Percentiles rank a stretch among this genome's conserved stretches.
These are phyloP conservation scores for Ambrosiella cleistominuta DNA, from an alignment of 2,329 filamentous ascomycete species.

Conservation along the genomic window DNA sequence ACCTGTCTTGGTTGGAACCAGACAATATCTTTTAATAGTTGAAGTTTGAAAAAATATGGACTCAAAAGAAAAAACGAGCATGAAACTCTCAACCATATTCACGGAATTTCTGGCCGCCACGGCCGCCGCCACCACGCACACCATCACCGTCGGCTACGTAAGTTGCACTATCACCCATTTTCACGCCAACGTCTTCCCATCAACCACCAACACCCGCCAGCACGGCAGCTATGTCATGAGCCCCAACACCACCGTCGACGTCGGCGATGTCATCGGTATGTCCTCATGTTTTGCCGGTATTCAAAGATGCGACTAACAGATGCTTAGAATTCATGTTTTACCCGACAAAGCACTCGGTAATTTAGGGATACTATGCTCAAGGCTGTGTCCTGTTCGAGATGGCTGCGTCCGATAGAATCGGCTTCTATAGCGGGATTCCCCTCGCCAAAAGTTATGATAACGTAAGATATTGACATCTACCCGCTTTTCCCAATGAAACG, in stretches of 20 bases:
- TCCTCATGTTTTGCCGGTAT: neutral
- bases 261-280: slow-evolving; percentile 32
- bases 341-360: slow-evolving; percentile 46
- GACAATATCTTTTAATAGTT: too few relatives aligned
- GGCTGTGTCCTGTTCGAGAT: slow-evolving; percentile 48
- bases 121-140: slow-evolving; percentile 10
- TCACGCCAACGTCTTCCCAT: too few relatives aligned
- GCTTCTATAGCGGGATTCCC: slow-evolving; percentile 36
- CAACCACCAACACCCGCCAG: slow-evolving; percentile 4
- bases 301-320: neutral
- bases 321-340: slow-evolving; percentile 39
- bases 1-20: too few relatives aligned
- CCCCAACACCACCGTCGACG: slow-evolving; percentile 18
- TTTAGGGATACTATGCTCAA: slow-evolving; percentile 37
- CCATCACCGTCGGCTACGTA: slow-evolving; percentile 13
- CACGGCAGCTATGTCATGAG: slow-evolving; percentile 19
- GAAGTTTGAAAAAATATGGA: too few relatives aligned
- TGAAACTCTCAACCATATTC: too few relatives aligned
- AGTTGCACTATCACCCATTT: neutral
- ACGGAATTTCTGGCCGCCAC: too few relatives aligned
- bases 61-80: too few relatives aligned
- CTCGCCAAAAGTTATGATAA: slow-evolving; percentile 28
- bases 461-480: slow-evolving; percentile 19
- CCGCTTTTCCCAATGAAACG: neutral
- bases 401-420: slow-evolving; percentile 27